Base-by-base conservation (phyloP, 148 eudicot species). In the Camellia lanceoleosa region DNA sequence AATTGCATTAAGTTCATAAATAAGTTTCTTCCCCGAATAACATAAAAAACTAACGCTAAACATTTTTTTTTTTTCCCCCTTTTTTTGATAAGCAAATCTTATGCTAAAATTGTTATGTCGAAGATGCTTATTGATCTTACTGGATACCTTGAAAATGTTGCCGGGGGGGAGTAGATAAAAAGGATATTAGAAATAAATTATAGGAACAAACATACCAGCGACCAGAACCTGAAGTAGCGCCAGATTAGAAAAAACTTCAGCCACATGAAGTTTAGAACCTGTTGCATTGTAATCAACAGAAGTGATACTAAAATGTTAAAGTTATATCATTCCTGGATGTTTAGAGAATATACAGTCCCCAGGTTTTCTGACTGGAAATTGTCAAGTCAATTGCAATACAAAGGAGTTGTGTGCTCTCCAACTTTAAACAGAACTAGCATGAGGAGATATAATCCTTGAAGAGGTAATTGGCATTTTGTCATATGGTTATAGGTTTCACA, bases 251-350 rank as follows among this genome's bases (percentile, higher is more conserved):
- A 89, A 88, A 95, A 93, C 81, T 95, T 93, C 60, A 95, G 92
- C 99, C 99, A 95, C 99, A 95, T 95, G 89, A 95, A 95, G 83
- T 87, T 95, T 59, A 95, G 87, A 54, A 93, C 97, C 99, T 95
- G 92, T 78, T 72, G 81, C 77, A 68, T 66, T n/a, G 12, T 19
- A 70, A 68, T 12, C 74, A 59, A 10, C 19, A 74, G 51, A n/a
- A 5, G 52, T 43, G 78, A 79, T 70, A 69, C 67, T 12, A 71
- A 76, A 54, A 55, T 80, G 63, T 65, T 58, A 73, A 54, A 65
- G 60, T 42, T 70, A 19, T 61, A 70, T 42, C 12, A 41, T 71
- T 43, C 76, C 64, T 18, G 20, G 16, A 73, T 7, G 19, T 47
- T 51, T 66, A 55, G 63, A 9, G 20, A 46, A 63, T 59, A 38